Evolutionary conservation across 768 basidiomycete species (phyloP), one percentile per base, ranked within the genome.

Genomic region (Exsudoporus frostii): DNA sequence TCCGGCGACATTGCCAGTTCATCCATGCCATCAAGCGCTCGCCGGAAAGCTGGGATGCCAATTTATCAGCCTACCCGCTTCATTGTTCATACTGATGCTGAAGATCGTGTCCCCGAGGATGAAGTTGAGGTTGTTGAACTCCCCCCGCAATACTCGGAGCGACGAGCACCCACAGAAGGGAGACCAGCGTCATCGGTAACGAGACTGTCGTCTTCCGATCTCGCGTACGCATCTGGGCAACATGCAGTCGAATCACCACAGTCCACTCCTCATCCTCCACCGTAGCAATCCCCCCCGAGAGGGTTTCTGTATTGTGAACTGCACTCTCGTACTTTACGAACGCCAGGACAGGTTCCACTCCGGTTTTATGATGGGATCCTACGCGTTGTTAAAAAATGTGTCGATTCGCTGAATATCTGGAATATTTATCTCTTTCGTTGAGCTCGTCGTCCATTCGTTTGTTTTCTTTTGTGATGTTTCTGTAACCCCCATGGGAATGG

Each of bases 71-170:
- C 64, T 32, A 71, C 84, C 20, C 79, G 84, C 43, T 85, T 81
- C 64, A 75, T 89, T 51, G 57, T 88, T 7, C 87, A 90, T 57
- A 84, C 82, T 4, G 89, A 89, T 63, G 78, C 77, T 8, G 86
- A 86, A 48, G 87, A 89, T 60, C 69, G 62, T 13, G 36, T 71
- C 10, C 73, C 79, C 7, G 71, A 68, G 37, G 73, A 73, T 48
- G 73, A 76, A 51, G 69, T 78, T 17, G 86, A 76, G 7, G 70
- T 87, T 20, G 76, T 89, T 7, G 88, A 90, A 69, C 76, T 89
- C n/a, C 88, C 88, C 25, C 88, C 88, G 15, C 82, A 82, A 64
- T 90, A 90, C 62, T 76, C 76, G 24, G 84, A 81, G 55, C 72
- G 79, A 33, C 77, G 76, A 19, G 65, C 63, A 42, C 54, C 64